These are phyloP conservation scores for Priceomyces carsonii DNA, from an alignment of 805 yeast species.

Conservation along the genomic window DNA sequence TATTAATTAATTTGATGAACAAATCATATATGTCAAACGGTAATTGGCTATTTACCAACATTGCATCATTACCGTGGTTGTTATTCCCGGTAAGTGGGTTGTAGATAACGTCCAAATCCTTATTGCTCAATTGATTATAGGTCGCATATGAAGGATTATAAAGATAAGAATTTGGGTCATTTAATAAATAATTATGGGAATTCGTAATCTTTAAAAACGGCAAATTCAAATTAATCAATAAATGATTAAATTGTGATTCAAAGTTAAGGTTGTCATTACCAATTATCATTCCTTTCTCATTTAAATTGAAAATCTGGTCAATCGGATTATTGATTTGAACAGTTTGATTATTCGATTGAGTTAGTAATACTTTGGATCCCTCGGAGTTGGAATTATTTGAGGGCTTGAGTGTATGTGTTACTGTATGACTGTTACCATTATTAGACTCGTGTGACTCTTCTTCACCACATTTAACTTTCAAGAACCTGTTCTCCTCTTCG, in stretches of 20 bases:
- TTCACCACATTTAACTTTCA: slow-evolving; percentile 33
- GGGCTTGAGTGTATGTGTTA: too few species aligned
- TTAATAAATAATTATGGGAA: slow-evolving; percentile 40
- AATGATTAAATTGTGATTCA: slow-evolving; percentile 46
- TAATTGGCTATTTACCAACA: slow-evolving; percentile 20
- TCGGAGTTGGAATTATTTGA: too few species aligned
- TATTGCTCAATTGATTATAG: slow-evolving; percentile 35
- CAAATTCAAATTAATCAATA: slow-evolving; percentile 41
- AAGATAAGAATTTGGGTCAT: slow-evolving; percentile 43
- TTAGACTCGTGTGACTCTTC: slow-evolving; percentile 5
- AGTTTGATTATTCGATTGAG: slow-evolving; percentile 7
- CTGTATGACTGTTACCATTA: too few species aligned
- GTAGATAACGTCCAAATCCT: slow-evolving; percentile 39
- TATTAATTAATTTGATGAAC: slow-evolving; percentile 44
- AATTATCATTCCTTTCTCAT: slow-evolving; percentile 42
- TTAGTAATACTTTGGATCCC: slow-evolving; percentile 8
- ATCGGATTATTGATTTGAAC: slow-evolving; percentile 43
- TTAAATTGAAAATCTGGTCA: slow-evolving; percentile 46
- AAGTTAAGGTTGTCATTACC: slow-evolving; percentile 48
- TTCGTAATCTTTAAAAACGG: slow-evolving; percentile 47
- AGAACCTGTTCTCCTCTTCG: slow-evolving; percentile 53
- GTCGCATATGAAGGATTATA: slow-evolving; percentile 41
- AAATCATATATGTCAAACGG: slow-evolving; percentile 45
- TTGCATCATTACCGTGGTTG: slow-evolving; percentile 17
- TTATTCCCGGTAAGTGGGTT: slow-evolving; percentile 38